Conservation (phyloP, 345 rosid genomes). For the Aethionema arabicum region DNA sequence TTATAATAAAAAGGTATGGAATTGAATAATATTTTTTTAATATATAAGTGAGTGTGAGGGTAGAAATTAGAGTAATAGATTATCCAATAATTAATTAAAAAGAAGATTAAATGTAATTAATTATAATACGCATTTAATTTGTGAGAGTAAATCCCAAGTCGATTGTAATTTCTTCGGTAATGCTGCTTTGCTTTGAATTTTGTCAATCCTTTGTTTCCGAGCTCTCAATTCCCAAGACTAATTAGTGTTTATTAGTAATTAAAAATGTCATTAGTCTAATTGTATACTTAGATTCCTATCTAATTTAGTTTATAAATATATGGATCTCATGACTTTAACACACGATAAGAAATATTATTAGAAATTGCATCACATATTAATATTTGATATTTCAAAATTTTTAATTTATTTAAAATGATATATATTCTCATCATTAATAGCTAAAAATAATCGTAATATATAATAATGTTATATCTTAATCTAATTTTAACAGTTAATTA, state of each 20-base stretch:
- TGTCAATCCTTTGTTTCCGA: constrained; percentile 27
- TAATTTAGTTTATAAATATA: neutral
- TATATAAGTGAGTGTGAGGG: constrained; percentile 30
- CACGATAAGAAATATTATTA: too few relatives aligned
- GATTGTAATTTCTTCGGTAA: constrained; percentile 21
- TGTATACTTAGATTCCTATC: neutral
- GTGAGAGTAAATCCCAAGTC: constrained; percentile 43
- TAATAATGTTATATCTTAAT: too few relatives aligned
- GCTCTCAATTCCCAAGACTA: constrained; percentile 31
- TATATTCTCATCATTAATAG: too few relatives aligned
- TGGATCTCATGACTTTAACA: too few relatives aligned
- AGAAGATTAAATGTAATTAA: constrained; percentile 9
- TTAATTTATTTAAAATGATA: too few relatives aligned
- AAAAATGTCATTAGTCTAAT: neutral
- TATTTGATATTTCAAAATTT: too few relatives aligned
- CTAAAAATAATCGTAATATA: too few relatives aligned
- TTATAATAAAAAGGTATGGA: constrained; percentile 13
- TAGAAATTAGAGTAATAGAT: constrained; percentile 22
- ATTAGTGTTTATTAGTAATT: neutral
- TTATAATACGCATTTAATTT: neutral
- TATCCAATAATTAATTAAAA: constrained; percentile 2
- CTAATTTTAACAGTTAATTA: too few relatives aligned
- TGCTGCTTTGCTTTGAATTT: constrained; percentile 27
- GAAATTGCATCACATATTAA: too few relatives aligned
- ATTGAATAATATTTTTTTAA: constrained; percentile 15